Conservation (phyloP, 306 rosid genomes). For the Lagenaria siceraria region DNA sequence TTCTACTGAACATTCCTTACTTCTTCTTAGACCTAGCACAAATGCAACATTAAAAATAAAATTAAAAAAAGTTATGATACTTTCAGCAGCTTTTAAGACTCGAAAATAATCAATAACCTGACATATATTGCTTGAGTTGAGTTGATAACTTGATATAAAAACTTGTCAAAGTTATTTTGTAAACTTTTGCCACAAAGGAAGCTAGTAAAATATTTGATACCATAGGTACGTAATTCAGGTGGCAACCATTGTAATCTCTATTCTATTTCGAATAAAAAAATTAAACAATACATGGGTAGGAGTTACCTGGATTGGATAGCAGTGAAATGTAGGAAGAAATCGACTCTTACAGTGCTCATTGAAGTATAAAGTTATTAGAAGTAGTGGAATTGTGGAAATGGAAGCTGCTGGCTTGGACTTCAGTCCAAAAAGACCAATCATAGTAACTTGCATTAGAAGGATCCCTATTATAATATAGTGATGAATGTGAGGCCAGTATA, state of each 20-base stretch:
- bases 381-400: slow-evolving; percentile 61
- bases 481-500: slow-evolving; percentile 84
- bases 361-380: slow-evolving; percentile 54
- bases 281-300: background rate
- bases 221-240: background rate
- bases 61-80: too few species aligned
- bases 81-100: too few species aligned
- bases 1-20: background rate
- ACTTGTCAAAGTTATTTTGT: background rate
- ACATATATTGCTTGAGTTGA: too few species aligned
- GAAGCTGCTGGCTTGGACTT: slow-evolving; percentile 80
- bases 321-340: slow-evolving; percentile 67
- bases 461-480: slow-evolving; percentile 58
- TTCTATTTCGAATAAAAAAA: background rate
- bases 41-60: too few species aligned
- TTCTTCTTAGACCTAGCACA: too few species aligned
- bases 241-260: background rate
- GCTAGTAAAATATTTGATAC: background rate
- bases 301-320: slow-evolving; percentile 51
- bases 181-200: background rate
- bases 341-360: slow-evolving; percentile 84
- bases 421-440: slow-evolving; percentile 81
- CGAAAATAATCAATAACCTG: too few species aligned
- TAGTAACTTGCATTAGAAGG: slow-evolving; percentile 81
- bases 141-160: too few species aligned